Evolutionary conservation across 2,329 filamentous ascomycete genomes (phyloP), one percentile per base, ranked within the genome.

Genomic region (Blastomyces silverae): DNA sequence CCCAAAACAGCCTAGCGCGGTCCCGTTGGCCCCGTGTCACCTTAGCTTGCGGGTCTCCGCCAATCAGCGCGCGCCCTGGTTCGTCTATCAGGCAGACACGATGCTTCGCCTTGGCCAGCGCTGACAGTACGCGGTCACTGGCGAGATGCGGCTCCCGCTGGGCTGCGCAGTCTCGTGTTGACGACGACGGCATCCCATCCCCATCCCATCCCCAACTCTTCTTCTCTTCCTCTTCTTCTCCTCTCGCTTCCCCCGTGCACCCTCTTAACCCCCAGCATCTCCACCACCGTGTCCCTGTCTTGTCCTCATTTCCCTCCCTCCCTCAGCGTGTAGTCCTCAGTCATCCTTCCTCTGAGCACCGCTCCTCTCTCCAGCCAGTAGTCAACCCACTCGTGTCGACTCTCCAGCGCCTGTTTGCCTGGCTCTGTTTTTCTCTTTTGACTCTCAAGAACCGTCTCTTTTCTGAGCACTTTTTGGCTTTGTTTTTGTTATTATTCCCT

Each of bases 31-130:
- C 59, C 59, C 42, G 42, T 52, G 50, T 59, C n/a, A 3, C 10
- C 53, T 11, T 37, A 37, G 22, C 4, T 1, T 20, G 42, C 42
- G 20, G 17, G 15, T 20, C 20, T 13, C 67, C 67, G 20, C 74
- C 71, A 53, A 52, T 69, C 68, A 15, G 34, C 66, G 68, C 3
- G 10, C 8, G 46, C 10, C 62, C 55, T 65, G 20, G 7, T 61
- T 75, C 70, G 72, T 70, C 74, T 71, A 75, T 75, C 72, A 77
- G 75, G 75, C 75, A 77, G 75, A 76, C 74, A 74, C 72, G 71
- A 63, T 46, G 28, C 64, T 65, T 67, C 69, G 72, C 66, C 69
- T 72, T 70, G 72, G 69, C 69, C 64, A 11, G 34, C 22, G 46
- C 42, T 64, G 66, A 60, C 7, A 22, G 11, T 67, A 60, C 66